Base-by-base conservation (phyloP, 1,139 yeast genomes). In the Kodamaea ohmeri region DNA sequence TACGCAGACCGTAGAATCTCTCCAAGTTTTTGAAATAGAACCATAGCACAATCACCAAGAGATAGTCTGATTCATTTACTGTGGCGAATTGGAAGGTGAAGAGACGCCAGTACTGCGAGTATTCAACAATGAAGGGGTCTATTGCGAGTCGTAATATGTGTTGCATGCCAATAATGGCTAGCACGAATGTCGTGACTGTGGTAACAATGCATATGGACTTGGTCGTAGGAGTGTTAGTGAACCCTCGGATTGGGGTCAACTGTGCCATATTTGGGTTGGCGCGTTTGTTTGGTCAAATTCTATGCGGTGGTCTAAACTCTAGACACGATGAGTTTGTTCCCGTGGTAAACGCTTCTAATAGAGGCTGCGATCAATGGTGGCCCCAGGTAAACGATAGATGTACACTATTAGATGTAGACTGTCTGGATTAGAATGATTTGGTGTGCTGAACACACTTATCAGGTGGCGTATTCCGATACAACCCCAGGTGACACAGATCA, bases 81-180 rank as follows among this genome's bases (percentile, higher is more conserved):
- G 75, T 83, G 4, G 78, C 64, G 17, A 76, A 38, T 52, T 81
- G 92, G 53, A 70, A 75, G 2, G 78, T 58, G 4, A 71, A 36
- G 11, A 83, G 49, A 35, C 94, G 63, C 89, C 92, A 84, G 58
- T 75, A 80, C 50, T 85, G 94, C 34, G 60, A 50, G 68, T 85
- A 83, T 40, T 71, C 67, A 9, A 69, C 50, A 13, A 85, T 65
- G 48, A 76, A 79, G 4, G 92, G 92, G 35, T 71, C 76, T 32
- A 81, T 67, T 16, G 76, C 62, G 29, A 81, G 61, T 26, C 63
- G 61, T 46, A 79, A 77, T 35, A 70, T 53, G 43, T 80, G 78
- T 54, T 83, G 83, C 39, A 69, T 50, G 34, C 76, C 78, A 12
- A 81, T 55, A 4, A 84, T 61, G 4, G 89, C 76, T 3, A 81